Conservation (phyloP, 225 moss, liverwort and hornwort genomes). For the Neckera pumila region DNA sequence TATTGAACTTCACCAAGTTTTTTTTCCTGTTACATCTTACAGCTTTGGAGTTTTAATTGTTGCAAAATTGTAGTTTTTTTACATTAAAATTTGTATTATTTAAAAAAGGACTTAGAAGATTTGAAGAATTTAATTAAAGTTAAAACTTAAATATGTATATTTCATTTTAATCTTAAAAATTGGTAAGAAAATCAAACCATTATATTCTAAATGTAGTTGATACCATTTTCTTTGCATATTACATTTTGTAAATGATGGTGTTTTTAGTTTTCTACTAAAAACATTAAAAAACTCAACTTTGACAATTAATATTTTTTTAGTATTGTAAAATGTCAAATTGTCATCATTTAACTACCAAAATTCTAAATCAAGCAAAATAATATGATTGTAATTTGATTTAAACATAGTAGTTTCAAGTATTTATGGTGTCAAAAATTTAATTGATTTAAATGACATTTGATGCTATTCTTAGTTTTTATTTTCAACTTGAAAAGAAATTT, state of each 20-base stretch:
- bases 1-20: no score
- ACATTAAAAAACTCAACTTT: fast-evolving
- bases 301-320: neutral
- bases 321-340: neutral
- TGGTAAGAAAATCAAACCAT: neutral
- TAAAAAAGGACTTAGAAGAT: neutral
- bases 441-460: neutral
- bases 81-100: neutral
- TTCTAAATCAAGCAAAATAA: neutral
- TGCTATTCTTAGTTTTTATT: neutral
- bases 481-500: neutral
- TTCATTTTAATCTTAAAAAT: neutral
- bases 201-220: neutral
- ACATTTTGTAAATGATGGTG: no score
- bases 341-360: neutral
- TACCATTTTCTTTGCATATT: neutral
- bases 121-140: neutral
- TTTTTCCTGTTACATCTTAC: no score
- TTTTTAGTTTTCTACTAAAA: neutral
- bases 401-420: neutral
- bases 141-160: no score
- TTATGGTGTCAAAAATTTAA: neutral
- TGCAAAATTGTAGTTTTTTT: neutral
- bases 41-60: neutral
- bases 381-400: neutral